These are phyloP conservation scores for Debaryomyces udenii DNA, from an alignment of 1,139 yeast species.

Conservation along the genomic window DNA sequence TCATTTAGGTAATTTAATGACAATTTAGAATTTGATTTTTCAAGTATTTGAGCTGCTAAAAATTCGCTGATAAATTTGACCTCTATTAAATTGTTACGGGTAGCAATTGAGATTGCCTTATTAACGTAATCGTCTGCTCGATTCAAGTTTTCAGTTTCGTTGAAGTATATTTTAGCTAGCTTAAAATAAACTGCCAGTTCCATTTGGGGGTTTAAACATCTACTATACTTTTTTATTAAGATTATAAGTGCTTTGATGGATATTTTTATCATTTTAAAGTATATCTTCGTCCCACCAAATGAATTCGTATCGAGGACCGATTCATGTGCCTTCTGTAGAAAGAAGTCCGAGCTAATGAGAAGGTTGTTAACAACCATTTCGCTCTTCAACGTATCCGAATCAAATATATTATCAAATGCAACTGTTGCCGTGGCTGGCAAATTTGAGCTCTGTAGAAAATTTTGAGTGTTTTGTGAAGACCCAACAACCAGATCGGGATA, in stretches of 20 bases:
- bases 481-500: no score
- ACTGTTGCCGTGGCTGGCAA: background rate
- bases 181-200: conserved; percentile 37
- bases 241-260: conserved; percentile 42
- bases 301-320: conserved; percentile 18
- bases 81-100: conserved; percentile 26
- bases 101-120: conserved; percentile 39
- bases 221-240: conserved; percentile 29
- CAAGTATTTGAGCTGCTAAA: conserved; percentile 37
- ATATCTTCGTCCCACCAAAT: conserved; percentile 25
- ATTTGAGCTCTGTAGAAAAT: no score
- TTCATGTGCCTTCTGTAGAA: conserved; percentile 29
- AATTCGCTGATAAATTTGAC: conserved; percentile 34
- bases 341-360: conserved; percentile 23
- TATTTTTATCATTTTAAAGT: conserved; percentile 39
- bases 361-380: conserved; percentile 11
- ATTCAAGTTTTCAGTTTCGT: conserved; percentile 43
- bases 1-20: conserved; percentile 32
- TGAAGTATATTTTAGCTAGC: conserved; percentile 38
- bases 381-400: conserved; percentile 4
- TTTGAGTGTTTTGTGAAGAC: no score
- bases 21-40: conserved; percentile 25
- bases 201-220: conserved; percentile 29
- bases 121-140: conserved; percentile 45
- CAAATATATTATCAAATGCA: background rate